Base-by-base conservation (phyloP, 2,329 filamentous ascomycete species). In the Biscogniauxia marginata region DNA sequence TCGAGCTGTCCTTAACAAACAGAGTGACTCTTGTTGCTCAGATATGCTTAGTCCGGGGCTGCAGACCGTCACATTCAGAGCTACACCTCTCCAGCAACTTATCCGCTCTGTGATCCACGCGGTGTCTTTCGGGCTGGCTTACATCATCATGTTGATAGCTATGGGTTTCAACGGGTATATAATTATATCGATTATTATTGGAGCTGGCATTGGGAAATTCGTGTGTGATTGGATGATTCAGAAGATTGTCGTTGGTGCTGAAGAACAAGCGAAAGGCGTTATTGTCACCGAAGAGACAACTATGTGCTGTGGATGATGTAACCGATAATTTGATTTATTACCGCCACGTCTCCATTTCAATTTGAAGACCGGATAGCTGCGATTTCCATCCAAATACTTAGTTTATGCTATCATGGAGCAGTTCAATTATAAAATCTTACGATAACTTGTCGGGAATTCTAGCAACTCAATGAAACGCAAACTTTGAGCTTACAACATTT, bases 221-320 rank as follows among this genome's bases (percentile, higher is more conserved):
- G 60, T 81, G n/a, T 81, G 76, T 62, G 79, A 82, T 65, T 83
- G 80, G 80, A 69, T 81, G 66, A 75, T 76, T 21, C 70, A 73
- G 49, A 75, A 71, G 54, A 70, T 81, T n/a, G 70, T 75, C 0
- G 57, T 71, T 2, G 66, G 60, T 1, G 65, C 59, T 4, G 60
- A 57, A 1, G 61, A 62, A 9, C 24, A 16, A 20, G 18, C 8
- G n/a, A 23, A 48, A 49, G 25, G 51, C 13, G 9, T 25, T 11
- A 52, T 48, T 21, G 51, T 30, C 47, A 45, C 16, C n/a, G 54
- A 58, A 50, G 60, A 62, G 43, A 30, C 52, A 7, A 60, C 60
- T 18, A 51, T 60, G 58, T 62, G 58, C 30, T 62, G 60, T 16
- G 60, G 58, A 16, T 62, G 50, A 52, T 51, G 19, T 9, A 6